These are phyloP conservation scores for Salicornia ramosissima DNA, from an alignment of 148 eudicot genomes.

Conservation along the genomic window DNA sequence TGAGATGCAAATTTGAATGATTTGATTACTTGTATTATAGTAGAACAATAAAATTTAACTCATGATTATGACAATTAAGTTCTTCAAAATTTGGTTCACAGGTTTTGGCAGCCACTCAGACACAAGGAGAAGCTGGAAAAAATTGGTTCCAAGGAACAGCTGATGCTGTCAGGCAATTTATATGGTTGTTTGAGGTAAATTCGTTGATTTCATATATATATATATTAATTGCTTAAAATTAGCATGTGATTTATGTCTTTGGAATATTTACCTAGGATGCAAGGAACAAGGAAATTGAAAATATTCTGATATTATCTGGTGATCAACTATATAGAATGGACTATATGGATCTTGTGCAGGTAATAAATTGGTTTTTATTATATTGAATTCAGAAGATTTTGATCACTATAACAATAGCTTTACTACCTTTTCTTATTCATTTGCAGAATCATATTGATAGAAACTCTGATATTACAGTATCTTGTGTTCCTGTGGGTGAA, in stretches of 20 bases:
- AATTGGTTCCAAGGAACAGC: constrained; percentile 99
- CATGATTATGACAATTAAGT: not conserved
- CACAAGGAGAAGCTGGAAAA: constrained; percentile 84
- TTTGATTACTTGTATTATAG: not conserved
- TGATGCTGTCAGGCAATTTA: constrained; percentile 92
- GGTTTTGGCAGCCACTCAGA: constrained; percentile 98
- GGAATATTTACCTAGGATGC: constrained; percentile 50
- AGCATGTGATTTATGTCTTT: not conserved
- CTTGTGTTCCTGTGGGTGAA: constrained; percentile 75
- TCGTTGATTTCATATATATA: not conserved
- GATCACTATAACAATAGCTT: not conserved
- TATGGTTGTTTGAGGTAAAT: constrained; percentile 85
- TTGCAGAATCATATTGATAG: constrained; percentile 87
- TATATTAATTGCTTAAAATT: not conserved
- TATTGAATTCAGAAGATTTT: not conserved
- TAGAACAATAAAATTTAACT: not conserved
- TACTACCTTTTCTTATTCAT: not conserved
- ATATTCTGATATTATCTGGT: constrained; percentile 77
- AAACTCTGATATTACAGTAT: constrained; percentile 82
- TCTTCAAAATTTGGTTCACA: constrained; percentile 20
- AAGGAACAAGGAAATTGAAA: constrained; percentile 69
- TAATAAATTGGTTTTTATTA: constrained; percentile 14
- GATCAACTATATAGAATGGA: constrained; percentile 96
- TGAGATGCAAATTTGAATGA: not conserved
- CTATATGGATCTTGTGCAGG: constrained; percentile 90